These are phyloP conservation scores for Gloeophyllum trabeum DNA, from an alignment of 768 basidiomycete genomes.

Conservation along the genomic window DNA sequence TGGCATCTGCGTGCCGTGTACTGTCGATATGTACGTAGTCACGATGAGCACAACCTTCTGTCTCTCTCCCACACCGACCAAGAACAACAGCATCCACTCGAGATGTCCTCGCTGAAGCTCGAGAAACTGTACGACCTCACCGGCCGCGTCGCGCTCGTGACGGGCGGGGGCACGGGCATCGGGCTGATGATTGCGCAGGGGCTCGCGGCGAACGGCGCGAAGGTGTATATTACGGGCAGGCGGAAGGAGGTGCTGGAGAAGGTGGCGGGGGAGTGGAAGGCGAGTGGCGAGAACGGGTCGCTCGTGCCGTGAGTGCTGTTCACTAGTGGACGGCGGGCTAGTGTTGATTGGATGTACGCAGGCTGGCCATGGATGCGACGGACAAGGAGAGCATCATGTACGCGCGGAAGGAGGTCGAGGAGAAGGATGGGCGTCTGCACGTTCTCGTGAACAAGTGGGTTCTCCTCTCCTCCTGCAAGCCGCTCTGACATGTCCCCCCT, in stretches of 20 bases:
- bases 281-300: conserved; percentile 27
- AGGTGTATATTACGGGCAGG: conserved; percentile 71
- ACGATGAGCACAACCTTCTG: too few relatives aligned
- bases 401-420: conserved; percentile 40
- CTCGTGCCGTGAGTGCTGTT: conserved; percentile 43
- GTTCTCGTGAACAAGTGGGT: conserved; percentile 76
- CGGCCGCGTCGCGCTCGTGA: conserved; percentile 42
- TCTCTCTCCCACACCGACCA: too few relatives aligned
- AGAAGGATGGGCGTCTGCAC: conserved; percentile 60
- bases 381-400: conserved; percentile 51
- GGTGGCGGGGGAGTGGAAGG: conserved; percentile 37
- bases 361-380: conserved; percentile 64
- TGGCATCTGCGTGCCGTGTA: too few relatives aligned
- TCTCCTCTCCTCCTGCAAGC: not conserved
- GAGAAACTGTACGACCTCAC: conserved; percentile 25
- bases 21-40: too few relatives aligned
- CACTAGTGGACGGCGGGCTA: not conserved
- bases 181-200: conserved; percentile 61
- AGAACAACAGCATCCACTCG: too few relatives aligned
- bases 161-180: conserved; percentile 40
- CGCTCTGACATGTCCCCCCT: not conserved
- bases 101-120: too few relatives aligned
- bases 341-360: conserved; percentile 11
- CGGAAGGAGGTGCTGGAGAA: conserved; percentile 54
- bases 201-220: conserved; percentile 67